Percentiles rank a stretch among this genome's conserved stretches.
Evolutionary conservation across 805 yeast genomes (phyloP).

Genomic region (Metschnikowia sp.): DNA sequence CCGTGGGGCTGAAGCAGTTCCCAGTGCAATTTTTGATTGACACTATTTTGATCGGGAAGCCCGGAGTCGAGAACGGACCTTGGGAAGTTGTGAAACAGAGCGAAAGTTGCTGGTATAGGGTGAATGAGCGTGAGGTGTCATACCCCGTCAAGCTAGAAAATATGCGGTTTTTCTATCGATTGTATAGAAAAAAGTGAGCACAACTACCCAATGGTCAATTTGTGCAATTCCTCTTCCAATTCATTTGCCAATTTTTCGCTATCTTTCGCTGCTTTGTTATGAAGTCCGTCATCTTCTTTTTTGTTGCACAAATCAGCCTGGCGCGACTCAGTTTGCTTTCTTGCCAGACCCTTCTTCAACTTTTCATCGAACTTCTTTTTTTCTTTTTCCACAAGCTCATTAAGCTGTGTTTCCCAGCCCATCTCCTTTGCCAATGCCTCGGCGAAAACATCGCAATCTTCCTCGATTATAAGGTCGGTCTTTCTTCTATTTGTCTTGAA

Average conservation of each 20-base stretch:
- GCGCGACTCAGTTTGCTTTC: no score
- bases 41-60: conserved; percentile 58
- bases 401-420: conserved; percentile 65
- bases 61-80: conserved; percentile 39
- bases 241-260: conserved; percentile 9
- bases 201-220: conserved; percentile 4
- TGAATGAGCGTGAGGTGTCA: conserved; percentile 43
- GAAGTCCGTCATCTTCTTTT: no score
- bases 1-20: conserved; percentile 70
- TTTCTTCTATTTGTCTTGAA: conserved; percentile 48
- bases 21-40: conserved; percentile 82
- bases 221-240: conserved; percentile 8
- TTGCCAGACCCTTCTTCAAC: background rate
- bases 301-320: no score
- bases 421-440: conserved; percentile 47
- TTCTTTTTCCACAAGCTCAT: conserved; percentile 29
- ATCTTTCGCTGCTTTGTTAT: background rate
- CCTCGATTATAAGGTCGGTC: conserved; percentile 57
- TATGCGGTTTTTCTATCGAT: conserved; percentile 80
- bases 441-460: conserved; percentile 67
- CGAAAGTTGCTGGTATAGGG: conserved; percentile 82
- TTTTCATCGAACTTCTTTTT: conserved; percentile 4
- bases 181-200: conserved; percentile 53
- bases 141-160: conserved; percentile 74
- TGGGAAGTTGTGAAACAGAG: conserved; percentile 67